phyloP scores from a whole-genome alignment of 2,329 filamentous ascomycete species.

The Lizonia empirigonia region DNA sequence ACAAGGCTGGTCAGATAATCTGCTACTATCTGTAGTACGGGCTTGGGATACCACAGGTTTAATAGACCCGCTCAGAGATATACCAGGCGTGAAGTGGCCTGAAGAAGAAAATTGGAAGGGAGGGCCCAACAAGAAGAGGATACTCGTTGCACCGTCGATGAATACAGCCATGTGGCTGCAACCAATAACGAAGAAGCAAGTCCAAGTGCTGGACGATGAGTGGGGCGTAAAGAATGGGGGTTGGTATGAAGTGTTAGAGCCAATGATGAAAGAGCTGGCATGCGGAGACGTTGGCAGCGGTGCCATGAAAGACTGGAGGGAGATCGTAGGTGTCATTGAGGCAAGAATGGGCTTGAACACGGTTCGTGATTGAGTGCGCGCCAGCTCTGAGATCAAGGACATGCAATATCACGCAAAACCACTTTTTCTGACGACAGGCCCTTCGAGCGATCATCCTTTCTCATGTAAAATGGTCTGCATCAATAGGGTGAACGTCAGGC shows the following conservation, averaged over 20 bases:
- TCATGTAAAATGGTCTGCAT: background rate
- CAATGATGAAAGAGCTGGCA: constrained; percentile 77
- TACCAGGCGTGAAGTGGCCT: constrained; percentile 32
- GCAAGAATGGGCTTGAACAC: constrained; percentile 33
- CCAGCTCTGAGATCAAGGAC: background rate
- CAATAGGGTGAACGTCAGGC: background rate
- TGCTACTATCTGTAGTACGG: constrained; percentile 74
- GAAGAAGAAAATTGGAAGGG: constrained; percentile 20
- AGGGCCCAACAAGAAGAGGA: constrained; percentile 57
- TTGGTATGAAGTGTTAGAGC: constrained; percentile 73
- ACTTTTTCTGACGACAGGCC: background rate
- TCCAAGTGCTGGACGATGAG: constrained; percentile 71
- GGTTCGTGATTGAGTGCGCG: background rate
- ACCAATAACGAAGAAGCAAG: constrained; percentile 76
- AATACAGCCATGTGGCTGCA: constrained; percentile 91
- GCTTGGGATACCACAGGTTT: constrained; percentile 77
- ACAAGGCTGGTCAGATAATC: constrained; percentile 75
- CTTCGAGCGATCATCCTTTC: background rate
- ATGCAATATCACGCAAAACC: background rate
- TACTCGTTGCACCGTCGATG: constrained; percentile 82
- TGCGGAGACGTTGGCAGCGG: constrained; percentile 84
- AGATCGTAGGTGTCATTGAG: constrained; percentile 72
- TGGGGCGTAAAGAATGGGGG: constrained; percentile 64
- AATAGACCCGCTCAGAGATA: constrained; percentile 38
- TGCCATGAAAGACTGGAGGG: constrained; percentile 81